Evolutionary conservation across 2,329 filamentous ascomycete species (phyloP), one percentile per base, ranked within the genome.

Genomic region (Sporothrix mexicana): DNA sequence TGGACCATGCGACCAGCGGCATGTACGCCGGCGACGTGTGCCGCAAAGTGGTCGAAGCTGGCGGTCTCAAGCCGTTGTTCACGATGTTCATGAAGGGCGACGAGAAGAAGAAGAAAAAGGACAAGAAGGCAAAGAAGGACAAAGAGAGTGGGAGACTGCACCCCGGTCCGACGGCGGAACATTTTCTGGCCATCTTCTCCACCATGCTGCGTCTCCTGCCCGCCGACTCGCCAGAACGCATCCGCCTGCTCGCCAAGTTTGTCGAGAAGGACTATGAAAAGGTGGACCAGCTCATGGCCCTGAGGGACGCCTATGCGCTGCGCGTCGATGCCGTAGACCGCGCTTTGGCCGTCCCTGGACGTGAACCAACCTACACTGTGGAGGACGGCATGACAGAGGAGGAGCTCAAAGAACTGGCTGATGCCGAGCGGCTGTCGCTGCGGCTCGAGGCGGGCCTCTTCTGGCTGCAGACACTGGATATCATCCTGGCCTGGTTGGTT

Each of bases 251-350:
- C 3, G 95, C 95, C 66, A 99, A 99, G 79, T 98, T 98, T 78
- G 92, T 97, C 20, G 96, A 99, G 81, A 97, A 94, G 79, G 91
- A 97, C 76, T 97, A 97, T 80, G 93, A 91, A 76, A 98, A 98
- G 84, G 89, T 94, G 51, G 83, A 80, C 6, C 93, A 91, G 79
- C 84, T 98, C 4, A 80, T 97, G 49, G 85, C 87, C 74, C 81
- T 98, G 66, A 88, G 95, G 55, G 84, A 88, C 66, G 91, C 93
- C 13, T 97, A 94, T 79, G 87, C 88, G 0, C 83, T 86, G 0
- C 86, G 88, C 17, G 82, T 97, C 0, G 83, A 82, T 0, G 83
- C 85, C 0, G 90, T 93, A 0, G 92, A 95, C 69, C 82, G 85
- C 69, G 83, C 86, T 69, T 91, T 95, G 72, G 84, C 83, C 17